Evolutionary conservation across 495 filamentous ascomycete species (phyloP), one percentile per base, ranked within the genome.

Genomic region (Aspergillus sclerotioniger): DNA sequence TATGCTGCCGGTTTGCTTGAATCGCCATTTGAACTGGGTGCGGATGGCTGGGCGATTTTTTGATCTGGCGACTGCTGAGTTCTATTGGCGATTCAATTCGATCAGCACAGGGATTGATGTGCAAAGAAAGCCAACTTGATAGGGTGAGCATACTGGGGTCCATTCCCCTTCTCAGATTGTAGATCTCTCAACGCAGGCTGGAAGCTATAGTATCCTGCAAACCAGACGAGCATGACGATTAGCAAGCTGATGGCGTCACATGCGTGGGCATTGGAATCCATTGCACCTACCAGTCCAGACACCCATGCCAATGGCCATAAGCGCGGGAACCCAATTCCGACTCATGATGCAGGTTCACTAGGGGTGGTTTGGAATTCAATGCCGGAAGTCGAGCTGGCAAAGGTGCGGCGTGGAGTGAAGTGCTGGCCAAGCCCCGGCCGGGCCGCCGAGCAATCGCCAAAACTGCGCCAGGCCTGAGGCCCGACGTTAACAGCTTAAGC

Each of bases 241-340:
- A 47, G 44, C 44, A 21, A 21, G 9, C 17, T 47, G 17, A 2
- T 21, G 17, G 44, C 17, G 21, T 21, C 17, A 9, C 21, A 31
- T 17, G 12, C 9, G 13, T 21, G 21, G 16, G 44, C 16, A 13
- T 20, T 3, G 54, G 6, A 45, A 39, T 46, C 12, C n/a, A 9
- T 39, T 47, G 53, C 19, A 63, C 56, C 6, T 70, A 75, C 76
- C 75, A 35, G 73, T 70, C 51, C 68, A 72, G 29, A 79, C 63
- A 21, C 76, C 76, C 32, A 75, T 62, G 35, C 66, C 75, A 50
- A 79, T 73, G 12, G 74, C 70, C n/a, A 77, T 47, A 12, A 65
- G 59, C 0, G 65, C 74, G 17, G 76, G 73, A 41, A 77, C 31
- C 17, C 73, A 70, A 60, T 74, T 75, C 51, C 75, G 75, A 69